Evolutionary conservation across 148 eudicot genomes (phyloP), one percentile per base, ranked within the genome.

Genomic region (Fallopia convolvulus): DNA sequence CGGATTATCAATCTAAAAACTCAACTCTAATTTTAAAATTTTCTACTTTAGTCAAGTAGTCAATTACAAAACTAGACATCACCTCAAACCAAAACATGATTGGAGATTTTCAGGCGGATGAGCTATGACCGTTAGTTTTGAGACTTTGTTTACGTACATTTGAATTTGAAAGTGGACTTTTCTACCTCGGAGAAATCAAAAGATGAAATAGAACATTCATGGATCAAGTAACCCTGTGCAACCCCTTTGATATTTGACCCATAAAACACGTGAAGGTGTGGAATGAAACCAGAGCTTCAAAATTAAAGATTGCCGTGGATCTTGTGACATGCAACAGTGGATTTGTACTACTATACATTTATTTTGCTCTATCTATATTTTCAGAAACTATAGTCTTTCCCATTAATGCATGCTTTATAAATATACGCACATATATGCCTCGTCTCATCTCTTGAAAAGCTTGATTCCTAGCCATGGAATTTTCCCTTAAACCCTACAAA

Each of bases 291-390:
- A 68, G 41, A 68, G 41, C 72, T 68, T 32, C 10, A 32, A 39
- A 30, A 30, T 68, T 68, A 30, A 71, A 71, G 49, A 39, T 39
- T 6, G 74, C 20, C 74, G 26, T 71, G 74, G 46, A 71, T 71
- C 74, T 4, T 71, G 74, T 71, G 74, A 71, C 74, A 32, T 17
- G 46, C 49, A 39, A 71, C 74, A 40, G 74, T 5, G 47, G 26
- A 44, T 71, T 18, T 20, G 74, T 71, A 71, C 74, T 40, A 26
- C 3, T 63, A 40, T 6, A 30, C 70, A 63, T 63, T 63, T 63
- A 63, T 2, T 63, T 63, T 23, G 39, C 6, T 42, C 48, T 71
- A 71, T 71, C 44, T 71, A 40, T 18, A 71, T 36, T 55, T 55
- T 55, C 61, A 55, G 61, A 55, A 55, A 55, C 23, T 55, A n/a